These are phyloP conservation scores for Cryphonectria nitschkei DNA, from an alignment of 2,329 filamentous ascomycete genomes.

Conservation along the genomic window DNA sequence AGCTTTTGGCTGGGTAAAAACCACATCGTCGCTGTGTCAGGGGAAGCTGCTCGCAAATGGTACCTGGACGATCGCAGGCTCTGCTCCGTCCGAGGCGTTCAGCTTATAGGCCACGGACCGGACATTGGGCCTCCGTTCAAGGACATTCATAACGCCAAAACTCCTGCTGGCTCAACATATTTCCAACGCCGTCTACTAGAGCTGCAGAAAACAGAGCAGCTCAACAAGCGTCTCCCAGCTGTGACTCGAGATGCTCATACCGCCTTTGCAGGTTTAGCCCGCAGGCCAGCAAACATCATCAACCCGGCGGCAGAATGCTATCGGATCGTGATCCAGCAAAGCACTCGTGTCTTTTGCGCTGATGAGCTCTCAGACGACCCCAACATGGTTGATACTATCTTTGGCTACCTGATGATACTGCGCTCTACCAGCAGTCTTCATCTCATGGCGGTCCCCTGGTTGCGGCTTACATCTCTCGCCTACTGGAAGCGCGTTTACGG, in stretches of 20 bases:
- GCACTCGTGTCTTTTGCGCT: not conserved
- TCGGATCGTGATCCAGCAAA: not conserved
- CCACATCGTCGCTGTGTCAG: constrained; percentile 27
- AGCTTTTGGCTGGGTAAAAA: constrained; percentile 28
- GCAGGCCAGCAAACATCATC: not conserved
- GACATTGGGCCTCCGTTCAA: not conserved
- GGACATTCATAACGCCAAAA: not conserved
- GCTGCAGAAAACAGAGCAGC: constrained; percentile 14
- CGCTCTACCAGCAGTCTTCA: constrained; percentile 3
- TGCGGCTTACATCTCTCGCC: not conserved
- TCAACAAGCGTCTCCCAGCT: constrained; percentile 12
- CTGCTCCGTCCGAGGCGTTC: not conserved
- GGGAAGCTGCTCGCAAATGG: constrained; percentile 25
- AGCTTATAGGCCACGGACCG: not conserved
- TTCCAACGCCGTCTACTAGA: constrained; percentile 23
- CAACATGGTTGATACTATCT: not conserved
- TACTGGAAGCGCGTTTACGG: constrained; percentile 5
- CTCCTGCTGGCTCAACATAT: constrained; percentile 14
- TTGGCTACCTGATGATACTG: not conserved
- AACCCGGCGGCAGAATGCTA: not conserved
- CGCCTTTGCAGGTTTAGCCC: not conserved
- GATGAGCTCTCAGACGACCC: constrained; percentile 7
- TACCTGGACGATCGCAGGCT: constrained; percentile 21
- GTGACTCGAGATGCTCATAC: not conserved
- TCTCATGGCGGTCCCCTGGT: not conserved